These are phyloP conservation scores for Aphanomyces invadans DNA, from an alignment of 352 stramenopile species.

Conservation along the genomic window DNA sequence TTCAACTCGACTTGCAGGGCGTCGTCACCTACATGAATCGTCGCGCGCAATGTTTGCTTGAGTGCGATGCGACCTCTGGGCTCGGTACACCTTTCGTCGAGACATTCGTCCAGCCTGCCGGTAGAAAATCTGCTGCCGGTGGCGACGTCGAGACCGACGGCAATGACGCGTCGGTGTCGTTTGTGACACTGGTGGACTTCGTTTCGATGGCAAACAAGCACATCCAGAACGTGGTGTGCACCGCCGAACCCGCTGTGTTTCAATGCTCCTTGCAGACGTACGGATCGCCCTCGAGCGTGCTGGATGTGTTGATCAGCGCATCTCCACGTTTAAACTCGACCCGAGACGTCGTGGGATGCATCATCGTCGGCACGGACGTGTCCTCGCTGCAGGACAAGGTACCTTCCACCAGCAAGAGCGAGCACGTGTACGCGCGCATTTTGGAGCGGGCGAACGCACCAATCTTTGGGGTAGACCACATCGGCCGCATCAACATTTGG, in stretches of 20 bases:
- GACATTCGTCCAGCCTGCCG: not conserved
- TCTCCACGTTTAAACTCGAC: slow-evolving; percentile 55
- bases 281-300: slow-evolving; percentile 57
- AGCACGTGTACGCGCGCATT: slow-evolving; percentile 72
- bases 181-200: not conserved
- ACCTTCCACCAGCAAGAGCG: slow-evolving; percentile 49
- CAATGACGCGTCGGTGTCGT: not conserved
- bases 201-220: slow-evolving; percentile 6
- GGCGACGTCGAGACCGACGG: not conserved
- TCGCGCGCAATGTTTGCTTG: not conserved
- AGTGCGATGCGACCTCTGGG: slow-evolving; percentile 9
- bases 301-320: slow-evolving; percentile 74
- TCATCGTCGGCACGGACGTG: slow-evolving; percentile 80
- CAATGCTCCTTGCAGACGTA: slow-evolving; percentile 55
- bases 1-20: slow-evolving; percentile 11
- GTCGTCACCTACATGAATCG: slow-evolving; percentile 20
- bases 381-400: slow-evolving; percentile 25
- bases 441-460: slow-evolving; percentile 79
- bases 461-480: slow-evolving; percentile 75
- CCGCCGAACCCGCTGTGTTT: slow-evolving; percentile 54
- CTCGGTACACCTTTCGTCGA: slow-evolving; percentile 7
- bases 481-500: slow-evolving; percentile 85
- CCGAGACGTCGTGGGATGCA: slow-evolving; percentile 56
- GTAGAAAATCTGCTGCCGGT: not conserved
- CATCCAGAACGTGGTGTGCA: not conserved